Conservation (phyloP, 1,139 yeast species). For the Saccharomyces hybrid region DNA sequence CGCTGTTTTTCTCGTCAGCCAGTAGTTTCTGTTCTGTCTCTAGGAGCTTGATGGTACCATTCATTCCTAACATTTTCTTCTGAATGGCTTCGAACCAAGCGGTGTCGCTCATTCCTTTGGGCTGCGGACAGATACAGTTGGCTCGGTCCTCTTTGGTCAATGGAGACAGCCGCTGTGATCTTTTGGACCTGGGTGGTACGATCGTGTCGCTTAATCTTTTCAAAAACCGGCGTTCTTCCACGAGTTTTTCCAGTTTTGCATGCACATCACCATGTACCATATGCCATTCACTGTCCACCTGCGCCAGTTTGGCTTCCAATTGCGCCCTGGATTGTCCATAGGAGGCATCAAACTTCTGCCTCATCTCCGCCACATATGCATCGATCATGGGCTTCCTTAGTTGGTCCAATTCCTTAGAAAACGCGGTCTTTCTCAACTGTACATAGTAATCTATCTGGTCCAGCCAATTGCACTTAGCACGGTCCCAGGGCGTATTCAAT, state of each 20-base stretch:
- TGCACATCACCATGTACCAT: not conserved
- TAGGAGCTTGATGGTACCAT: not conserved
- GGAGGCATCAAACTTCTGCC: constrained; percentile 3
- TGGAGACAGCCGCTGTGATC: not conserved
- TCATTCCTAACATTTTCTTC: not conserved
- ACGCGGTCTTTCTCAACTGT: not conserved
- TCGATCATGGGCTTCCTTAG: constrained; percentile 18
- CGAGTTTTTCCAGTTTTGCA: not conserved
- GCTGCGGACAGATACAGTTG: not conserved
- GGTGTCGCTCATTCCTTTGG: not conserved
- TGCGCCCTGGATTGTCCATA: constrained; percentile 13
- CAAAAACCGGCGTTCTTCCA: not conserved
- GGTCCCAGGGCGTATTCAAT: not conserved
- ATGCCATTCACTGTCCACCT: constrained; percentile 1
- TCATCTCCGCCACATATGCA: constrained; percentile 3
- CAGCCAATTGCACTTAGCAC: not conserved
- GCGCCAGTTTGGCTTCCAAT: constrained; percentile 5
- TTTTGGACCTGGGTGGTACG: not conserved
- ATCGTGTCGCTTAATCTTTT: not conserved
- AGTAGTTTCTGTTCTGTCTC: not conserved
- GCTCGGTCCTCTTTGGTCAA: not conserved
- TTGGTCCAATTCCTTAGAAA: not conserved
- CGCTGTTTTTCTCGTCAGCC: not conserved
- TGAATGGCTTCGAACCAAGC: not conserved
- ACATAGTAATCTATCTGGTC: not conserved